Conservation (phyloP, 1,139 yeast genomes). For the Yamadazyma conglobata region DNA sequence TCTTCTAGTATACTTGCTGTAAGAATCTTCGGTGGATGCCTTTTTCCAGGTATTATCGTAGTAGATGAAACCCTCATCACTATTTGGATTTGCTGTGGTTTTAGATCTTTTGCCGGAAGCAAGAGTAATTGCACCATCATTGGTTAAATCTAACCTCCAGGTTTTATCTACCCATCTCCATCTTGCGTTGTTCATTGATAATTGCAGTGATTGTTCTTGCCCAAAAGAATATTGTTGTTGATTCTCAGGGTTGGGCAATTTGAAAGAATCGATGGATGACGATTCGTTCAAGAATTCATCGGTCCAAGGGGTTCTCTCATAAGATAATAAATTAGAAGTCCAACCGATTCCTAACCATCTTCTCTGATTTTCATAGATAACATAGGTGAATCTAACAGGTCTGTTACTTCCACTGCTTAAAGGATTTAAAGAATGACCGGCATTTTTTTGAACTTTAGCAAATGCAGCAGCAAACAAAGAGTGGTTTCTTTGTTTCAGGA, state of each 20-base stretch:
- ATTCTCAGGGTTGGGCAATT: conserved; percentile 66
- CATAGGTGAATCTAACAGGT: conserved; percentile 86
- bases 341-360: conserved; percentile 98
- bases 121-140: conserved; percentile 78
- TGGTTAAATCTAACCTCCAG: conserved; percentile 87
- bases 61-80: conserved; percentile 84
- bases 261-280: conserved; percentile 70
- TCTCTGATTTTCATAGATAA: conserved; percentile 92
- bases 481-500: conserved; percentile 52
- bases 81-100: conserved; percentile 71
- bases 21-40: conserved; percentile 85
- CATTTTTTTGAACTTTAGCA: conserved; percentile 57
- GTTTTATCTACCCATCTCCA: conserved; percentile 96
- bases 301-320: conserved; percentile 96
- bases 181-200: conserved; percentile 38
- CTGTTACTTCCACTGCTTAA: conserved; percentile 27
- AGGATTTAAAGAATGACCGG: conserved; percentile 27
- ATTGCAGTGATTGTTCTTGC: conserved; percentile 15
- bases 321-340: conserved; percentile 87
- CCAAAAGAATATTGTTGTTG: conserved; percentile 24
- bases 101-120: conserved; percentile 59
- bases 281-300: conserved; percentile 91
- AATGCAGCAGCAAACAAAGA: conserved; percentile 53
- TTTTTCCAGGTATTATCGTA: conserved; percentile 93
- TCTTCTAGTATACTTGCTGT: conserved; percentile 86